Evolutionary conservation across 1,284 basidiomycete species (phyloP).

Genomic region (Apiotrichum mycotoxinovorans): DNA sequence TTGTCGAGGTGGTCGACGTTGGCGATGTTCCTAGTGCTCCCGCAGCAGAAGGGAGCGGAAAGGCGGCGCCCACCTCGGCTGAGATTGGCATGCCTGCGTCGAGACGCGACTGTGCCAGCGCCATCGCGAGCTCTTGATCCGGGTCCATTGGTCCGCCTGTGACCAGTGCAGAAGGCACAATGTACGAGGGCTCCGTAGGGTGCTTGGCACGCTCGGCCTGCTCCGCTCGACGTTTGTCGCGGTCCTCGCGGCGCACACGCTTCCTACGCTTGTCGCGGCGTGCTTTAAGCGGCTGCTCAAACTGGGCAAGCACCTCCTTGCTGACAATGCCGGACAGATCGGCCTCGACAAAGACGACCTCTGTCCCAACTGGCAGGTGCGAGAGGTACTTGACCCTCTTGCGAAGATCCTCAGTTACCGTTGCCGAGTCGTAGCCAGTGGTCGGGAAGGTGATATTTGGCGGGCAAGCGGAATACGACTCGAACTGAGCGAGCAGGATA

Average conservation of each 20-base stretch:
- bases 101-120: constrained; percentile 5
- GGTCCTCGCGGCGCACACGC: constrained; percentile 74
- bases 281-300: constrained; percentile 71
- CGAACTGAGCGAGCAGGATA: constrained; percentile 81
- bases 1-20: not conserved
- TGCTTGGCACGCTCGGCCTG: constrained; percentile 56
- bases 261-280: constrained; percentile 72
- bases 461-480: constrained; percentile 79
- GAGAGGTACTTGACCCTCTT: constrained; percentile 93
- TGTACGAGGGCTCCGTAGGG: constrained; percentile 9
- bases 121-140: constrained; percentile 12
- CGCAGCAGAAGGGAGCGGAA: constrained; percentile 3
- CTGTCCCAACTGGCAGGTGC: constrained; percentile 85
- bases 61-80: constrained; percentile 5
- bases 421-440: constrained; percentile 63
- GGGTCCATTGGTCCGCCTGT: not conserved
- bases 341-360: constrained; percentile 91
- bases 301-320: constrained; percentile 65
- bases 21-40: not conserved
- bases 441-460: constrained; percentile 73
- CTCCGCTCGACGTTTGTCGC: constrained; percentile 72
- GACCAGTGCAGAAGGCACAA: constrained; percentile 12
- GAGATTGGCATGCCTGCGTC: constrained; percentile 2
- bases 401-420: constrained; percentile 81
- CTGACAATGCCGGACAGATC: constrained; percentile 75